Conservation (phyloP, 2,329 filamentous ascomycete genomes). For the Aspergillus nomiae region DNA sequence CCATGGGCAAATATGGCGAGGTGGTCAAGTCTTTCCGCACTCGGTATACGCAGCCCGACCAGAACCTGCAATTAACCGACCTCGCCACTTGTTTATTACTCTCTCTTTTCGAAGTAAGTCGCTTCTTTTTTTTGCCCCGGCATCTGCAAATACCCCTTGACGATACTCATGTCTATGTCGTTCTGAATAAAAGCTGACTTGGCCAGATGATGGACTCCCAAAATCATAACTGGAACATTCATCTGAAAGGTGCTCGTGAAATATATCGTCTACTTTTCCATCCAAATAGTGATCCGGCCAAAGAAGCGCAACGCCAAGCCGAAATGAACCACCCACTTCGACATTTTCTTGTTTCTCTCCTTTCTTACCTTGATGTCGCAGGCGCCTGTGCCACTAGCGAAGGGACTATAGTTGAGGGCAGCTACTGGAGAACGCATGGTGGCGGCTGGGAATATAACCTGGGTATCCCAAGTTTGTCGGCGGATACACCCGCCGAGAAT, state of each 20-base stretch:
- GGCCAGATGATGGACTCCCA: slow-evolving; percentile 42
- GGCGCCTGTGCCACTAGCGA: slow-evolving; percentile 42
- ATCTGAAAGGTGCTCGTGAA: slow-evolving; percentile 42
- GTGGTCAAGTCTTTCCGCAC: slow-evolving; percentile 37
- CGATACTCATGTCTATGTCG: neutral
- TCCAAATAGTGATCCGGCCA: slow-evolving; percentile 25
- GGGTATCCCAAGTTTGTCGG: slow-evolving; percentile 33
- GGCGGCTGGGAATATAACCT: slow-evolving; percentile 43
- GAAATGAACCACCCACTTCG: slow-evolving; percentile 38
- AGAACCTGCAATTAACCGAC: slow-evolving; percentile 31
- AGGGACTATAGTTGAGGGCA: slow-evolving; percentile 39
- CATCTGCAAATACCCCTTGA: neutral
- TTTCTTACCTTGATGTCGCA: slow-evolving; percentile 44
- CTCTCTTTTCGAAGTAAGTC: slow-evolving; percentile 37
- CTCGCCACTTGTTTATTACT: slow-evolving; percentile 39
- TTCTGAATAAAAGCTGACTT: slow-evolving; percentile 4
- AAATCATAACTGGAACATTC: slow-evolving; percentile 41
- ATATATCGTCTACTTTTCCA: slow-evolving; percentile 39
- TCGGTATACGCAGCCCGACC: slow-evolving; percentile 27
- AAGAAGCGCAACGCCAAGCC: slow-evolving; percentile 30
- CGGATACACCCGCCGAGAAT: slow-evolving; percentile 23
- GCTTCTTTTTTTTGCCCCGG: neutral
- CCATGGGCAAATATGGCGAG: slow-evolving; percentile 41
- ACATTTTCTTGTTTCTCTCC: slow-evolving; percentile 41
- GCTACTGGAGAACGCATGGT: slow-evolving; percentile 42